Conservation (phyloP, 2,329 filamentous ascomycete genomes). For the Pestalotiopsis sp. region DNA sequence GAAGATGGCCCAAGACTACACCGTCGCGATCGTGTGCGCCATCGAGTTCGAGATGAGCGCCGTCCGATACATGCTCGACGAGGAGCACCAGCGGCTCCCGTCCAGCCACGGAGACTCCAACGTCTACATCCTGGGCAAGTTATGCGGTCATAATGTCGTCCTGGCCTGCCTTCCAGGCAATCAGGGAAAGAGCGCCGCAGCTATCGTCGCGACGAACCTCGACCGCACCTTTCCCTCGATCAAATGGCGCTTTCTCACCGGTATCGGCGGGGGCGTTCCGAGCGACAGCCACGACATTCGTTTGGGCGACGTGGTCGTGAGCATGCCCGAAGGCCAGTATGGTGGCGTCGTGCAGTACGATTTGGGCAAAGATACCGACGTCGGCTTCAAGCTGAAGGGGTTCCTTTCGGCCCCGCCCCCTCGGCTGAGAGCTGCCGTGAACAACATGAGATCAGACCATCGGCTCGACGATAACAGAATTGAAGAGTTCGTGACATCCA, state of each 20-base stretch:
- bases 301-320: constrained; percentile 19
- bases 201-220: constrained; percentile 26
- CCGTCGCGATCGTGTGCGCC: constrained; percentile 27
- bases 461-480: background rate
- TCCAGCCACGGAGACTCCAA: constrained; percentile 23
- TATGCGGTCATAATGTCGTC: constrained; percentile 28
- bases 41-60: constrained; percentile 30
- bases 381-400: constrained; percentile 9
- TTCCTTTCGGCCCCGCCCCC: background rate
- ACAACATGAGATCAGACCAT: background rate
- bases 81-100: constrained; percentile 23
- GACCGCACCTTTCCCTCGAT: constrained; percentile 26
- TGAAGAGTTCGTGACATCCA: background rate
- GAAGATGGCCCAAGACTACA: constrained; percentile 23
- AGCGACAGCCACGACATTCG: constrained; percentile 18
- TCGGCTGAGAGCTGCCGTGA: background rate
- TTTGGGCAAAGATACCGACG: constrained; percentile 13
- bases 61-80: constrained; percentile 29
- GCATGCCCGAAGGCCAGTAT: constrained; percentile 13
- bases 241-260: constrained; percentile 27
- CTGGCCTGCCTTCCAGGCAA: constrained; percentile 29
- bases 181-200: constrained; percentile 27
- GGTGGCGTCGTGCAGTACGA: constrained; percentile 19
- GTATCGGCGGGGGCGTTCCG: constrained; percentile 26
- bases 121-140: constrained; percentile 27